Base-by-base conservation (phyloP, 2,329 filamentous ascomycete genomes). In the Calonectria montana region DNA sequence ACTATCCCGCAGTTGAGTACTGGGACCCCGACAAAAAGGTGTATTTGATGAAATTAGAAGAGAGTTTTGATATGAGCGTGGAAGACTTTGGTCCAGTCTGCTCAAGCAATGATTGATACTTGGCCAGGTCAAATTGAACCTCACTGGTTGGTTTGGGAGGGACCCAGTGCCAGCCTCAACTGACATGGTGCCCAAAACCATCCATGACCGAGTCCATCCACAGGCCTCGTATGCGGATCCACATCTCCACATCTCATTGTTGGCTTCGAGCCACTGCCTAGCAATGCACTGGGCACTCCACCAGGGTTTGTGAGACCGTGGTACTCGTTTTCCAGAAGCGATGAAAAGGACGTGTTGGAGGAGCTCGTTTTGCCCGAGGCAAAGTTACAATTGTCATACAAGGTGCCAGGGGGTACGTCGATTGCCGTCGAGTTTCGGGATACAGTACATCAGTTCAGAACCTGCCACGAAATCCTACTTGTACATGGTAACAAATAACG, bases 71-170 rank as follows among this genome's bases (percentile, higher is more conserved):
- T 1, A 21, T 39, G 15, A 2, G 9, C 12, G 13, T 47, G n/a
- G 41, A 37, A 8, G 21, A 48, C 7, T 39, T 65, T 18, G 12
- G 16, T 31, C 62, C 2, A 15, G 18, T 12, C 25, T 23, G 8
- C 21, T 65, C n/a, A 15, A 23, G 13, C 25, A 27, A 5, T 25
- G 29, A 65, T n/a, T 29, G 1, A 31, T 39, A 7, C 29, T 65
- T 39, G 62, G 62, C 4, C 39, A 16, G 15, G 37, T 65, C 25
- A 65, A 65, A 16, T 15, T 65, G 2, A 37, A 25, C 5, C 21
- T 65, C 5, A 50, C 41, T 7, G 62, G 62, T 2, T 65, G 62
- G 62, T 50, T 65, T 39, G 62, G 62, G n/a, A 65, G 62, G 16
- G 43, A 50, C 29, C 29, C 31, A n/a, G 18, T 23, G 0, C 2